Evolutionary conservation across 2,329 filamentous ascomycete genomes (phyloP).

Genomic region (Thelonectria discophora): DNA sequence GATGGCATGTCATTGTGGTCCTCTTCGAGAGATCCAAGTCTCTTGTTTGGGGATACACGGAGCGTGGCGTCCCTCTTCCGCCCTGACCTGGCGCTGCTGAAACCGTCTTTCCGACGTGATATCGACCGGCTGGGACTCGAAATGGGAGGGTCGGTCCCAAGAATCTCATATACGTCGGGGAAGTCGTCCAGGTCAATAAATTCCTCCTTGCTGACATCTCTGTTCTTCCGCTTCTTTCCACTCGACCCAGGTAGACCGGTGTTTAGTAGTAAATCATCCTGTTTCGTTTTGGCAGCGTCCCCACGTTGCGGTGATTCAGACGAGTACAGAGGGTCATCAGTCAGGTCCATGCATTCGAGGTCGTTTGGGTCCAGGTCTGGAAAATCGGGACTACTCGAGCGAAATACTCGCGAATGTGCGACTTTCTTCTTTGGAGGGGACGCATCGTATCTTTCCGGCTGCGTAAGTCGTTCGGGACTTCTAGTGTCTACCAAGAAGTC

Average conservation of each 20-base stretch:
- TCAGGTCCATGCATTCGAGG: conserved; percentile 53
- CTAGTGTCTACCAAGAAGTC: conserved; percentile 14
- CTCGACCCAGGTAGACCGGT: conserved; percentile 50
- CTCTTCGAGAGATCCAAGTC: conserved; percentile 23
- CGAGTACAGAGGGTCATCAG: conserved; percentile 47
- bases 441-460: conserved; percentile 35
- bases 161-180: conserved; percentile 62
- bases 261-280: conserved; percentile 52
- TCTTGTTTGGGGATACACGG: conserved; percentile 23
- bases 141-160: conserved; percentile 51
- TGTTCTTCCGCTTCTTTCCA: conserved; percentile 63
- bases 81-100: background rate
- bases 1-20: conserved; percentile 37
- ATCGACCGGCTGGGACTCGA: conserved; percentile 46
- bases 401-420: conserved; percentile 18
- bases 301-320: conserved; percentile 49
- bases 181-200: conserved; percentile 56
- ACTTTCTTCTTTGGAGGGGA: conserved; percentile 41
- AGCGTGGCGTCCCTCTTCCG: background rate
- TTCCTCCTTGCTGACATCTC: conserved; percentile 53
- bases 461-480: conserved; percentile 1
- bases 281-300: conserved; percentile 54
- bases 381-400: conserved; percentile 45
- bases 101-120: conserved; percentile 30
- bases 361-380: conserved; percentile 48